Percentiles rank a stretch among this genome's conserved stretches.
Conservation (phyloP, 257 asterid genomes). For the Nicotiana attenuata region DNA sequence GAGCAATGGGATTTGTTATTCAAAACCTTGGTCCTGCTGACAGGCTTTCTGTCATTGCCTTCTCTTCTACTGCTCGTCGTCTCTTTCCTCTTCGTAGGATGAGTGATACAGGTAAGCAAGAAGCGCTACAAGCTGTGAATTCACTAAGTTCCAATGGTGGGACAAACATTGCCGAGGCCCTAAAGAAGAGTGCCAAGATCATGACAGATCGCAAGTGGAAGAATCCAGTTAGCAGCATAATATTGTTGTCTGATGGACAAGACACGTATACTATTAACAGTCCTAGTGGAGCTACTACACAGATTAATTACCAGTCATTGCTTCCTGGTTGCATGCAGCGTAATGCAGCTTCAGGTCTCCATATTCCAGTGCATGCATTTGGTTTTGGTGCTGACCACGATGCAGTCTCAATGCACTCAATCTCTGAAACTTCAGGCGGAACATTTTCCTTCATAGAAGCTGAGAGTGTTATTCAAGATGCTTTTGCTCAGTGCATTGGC, state of each 20-base stretch:
- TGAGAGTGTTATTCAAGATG: conserved; percentile 82
- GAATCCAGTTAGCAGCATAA: conserved; percentile 65
- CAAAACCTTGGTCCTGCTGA: conserved; percentile 75
- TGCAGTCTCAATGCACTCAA: conserved; percentile 65
- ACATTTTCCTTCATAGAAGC: conserved; percentile 92
- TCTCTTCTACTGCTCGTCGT: conserved; percentile 83
- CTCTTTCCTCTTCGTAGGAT: conserved; percentile 78
- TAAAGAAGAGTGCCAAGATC: conserved; percentile 73
- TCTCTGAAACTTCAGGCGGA: conserved; percentile 85
- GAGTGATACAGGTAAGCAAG: conserved; percentile 57
- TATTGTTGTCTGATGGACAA: conserved; percentile 89
- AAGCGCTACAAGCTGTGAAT: conserved; percentile 77
- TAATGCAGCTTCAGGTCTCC: conserved; percentile 25
- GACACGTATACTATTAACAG: conserved; percentile 50
- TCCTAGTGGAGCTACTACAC: conserved; percentile 16
- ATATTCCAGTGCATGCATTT: conserved; percentile 73
- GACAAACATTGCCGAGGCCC: conserved; percentile 71
- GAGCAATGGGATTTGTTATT: conserved; percentile 91
- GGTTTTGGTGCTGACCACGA: conserved; percentile 96
- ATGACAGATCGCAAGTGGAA: conserved; percentile 62
- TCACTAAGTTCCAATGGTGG: conserved; percentile 79
- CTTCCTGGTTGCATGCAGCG: conserved; percentile 60
- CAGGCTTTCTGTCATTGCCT: conserved; percentile 82
- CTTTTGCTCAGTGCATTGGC: conserved; percentile 97
- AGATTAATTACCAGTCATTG: conserved; percentile 25